phyloP scores from a whole-genome alignment of 768 basidiomycete genomes.

The Podaxis sp. region DNA sequence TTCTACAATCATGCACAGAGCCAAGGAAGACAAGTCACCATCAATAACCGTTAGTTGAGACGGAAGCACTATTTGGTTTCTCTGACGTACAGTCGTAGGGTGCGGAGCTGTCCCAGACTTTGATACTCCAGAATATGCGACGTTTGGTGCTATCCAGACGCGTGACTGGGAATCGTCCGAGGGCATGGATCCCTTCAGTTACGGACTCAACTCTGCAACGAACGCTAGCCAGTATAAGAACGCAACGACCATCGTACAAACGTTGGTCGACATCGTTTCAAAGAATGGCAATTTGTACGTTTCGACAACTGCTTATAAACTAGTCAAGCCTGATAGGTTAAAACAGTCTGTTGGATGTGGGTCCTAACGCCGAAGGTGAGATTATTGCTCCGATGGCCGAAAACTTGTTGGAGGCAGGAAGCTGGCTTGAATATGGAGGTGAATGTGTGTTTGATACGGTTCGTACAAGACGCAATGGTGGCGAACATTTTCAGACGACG shows the following conservation, averaged over 20 bases:
- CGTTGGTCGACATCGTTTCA: slow-evolving; percentile 55
- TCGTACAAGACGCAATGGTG: slow-evolving; percentile 16
- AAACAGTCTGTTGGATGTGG: slow-evolving; percentile 48
- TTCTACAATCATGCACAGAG: slow-evolving; percentile 43
- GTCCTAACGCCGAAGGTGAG: slow-evolving; percentile 54
- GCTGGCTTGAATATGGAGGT: slow-evolving; percentile 51
- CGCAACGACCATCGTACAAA: slow-evolving; percentile 47
- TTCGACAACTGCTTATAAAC: neutral
- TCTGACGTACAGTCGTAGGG: slow-evolving; percentile 27
- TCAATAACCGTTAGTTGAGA: slow-evolving; percentile 31
- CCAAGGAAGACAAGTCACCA: slow-evolving; percentile 46
- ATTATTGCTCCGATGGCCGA: slow-evolving; percentile 49
- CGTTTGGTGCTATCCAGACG: slow-evolving; percentile 45
- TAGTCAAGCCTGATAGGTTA: neutral
- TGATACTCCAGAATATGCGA: slow-evolving; percentile 55
- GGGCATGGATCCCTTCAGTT: slow-evolving; percentile 56
- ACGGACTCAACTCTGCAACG: slow-evolving; percentile 47
- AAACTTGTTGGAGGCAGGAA: slow-evolving; percentile 49
- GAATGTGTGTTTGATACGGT: slow-evolving; percentile 56
- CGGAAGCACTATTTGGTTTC: neutral
- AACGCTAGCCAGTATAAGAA: slow-evolving; percentile 46
- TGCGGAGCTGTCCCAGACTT: slow-evolving; percentile 53
- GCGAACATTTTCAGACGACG: neutral
- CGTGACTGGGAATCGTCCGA: slow-evolving; percentile 58
- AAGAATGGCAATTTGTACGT: slow-evolving; percentile 64